These are phyloP conservation scores for Coniochaeta ligniaria DNA, from an alignment of 2,329 filamentous ascomycete species.

Conservation along the genomic window DNA sequence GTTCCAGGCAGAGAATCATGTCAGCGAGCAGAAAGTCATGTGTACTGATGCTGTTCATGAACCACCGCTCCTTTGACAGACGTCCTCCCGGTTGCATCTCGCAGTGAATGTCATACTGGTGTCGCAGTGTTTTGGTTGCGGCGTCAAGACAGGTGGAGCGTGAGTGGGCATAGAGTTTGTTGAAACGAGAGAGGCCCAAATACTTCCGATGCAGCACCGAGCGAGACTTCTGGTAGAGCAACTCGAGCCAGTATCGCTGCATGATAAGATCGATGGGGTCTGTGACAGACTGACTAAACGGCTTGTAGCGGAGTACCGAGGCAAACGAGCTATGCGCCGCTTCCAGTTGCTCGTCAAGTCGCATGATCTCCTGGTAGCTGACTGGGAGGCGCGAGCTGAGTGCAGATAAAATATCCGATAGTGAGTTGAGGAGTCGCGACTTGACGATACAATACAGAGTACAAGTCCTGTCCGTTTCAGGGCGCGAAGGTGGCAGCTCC, in stretches of 20 bases:
- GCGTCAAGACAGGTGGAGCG: slow-evolving; percentile 34
- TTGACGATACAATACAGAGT: slow-evolving; percentile 12
- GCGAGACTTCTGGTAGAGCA: slow-evolving; percentile 17
- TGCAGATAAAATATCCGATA: slow-evolving; percentile 10
- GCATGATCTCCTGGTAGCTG: slow-evolving; percentile 12
- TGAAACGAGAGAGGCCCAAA: slow-evolving; percentile 21
- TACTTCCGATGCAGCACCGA: slow-evolving; percentile 18
- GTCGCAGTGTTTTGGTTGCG: slow-evolving; percentile 31
- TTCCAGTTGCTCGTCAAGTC: slow-evolving; percentile 13
- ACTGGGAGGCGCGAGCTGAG: slow-evolving; percentile 6
- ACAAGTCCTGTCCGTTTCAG: slow-evolving; percentile 31
- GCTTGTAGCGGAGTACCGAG: slow-evolving; percentile 6
- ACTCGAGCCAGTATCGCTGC: slow-evolving; percentile 17
- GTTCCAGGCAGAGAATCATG: slow-evolving; percentile 36
- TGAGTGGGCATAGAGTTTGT: slow-evolving; percentile 29
- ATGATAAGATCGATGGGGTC: slow-evolving; percentile 16
- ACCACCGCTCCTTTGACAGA: slow-evolving; percentile 29
- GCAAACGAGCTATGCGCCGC: slow-evolving; percentile 10
- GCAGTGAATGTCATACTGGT: slow-evolving; percentile 32
- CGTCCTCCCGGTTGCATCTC: slow-evolving; percentile 30
- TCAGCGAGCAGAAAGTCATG: slow-evolving; percentile 40
- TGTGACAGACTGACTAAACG: slow-evolving; percentile 10
- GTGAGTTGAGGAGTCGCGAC: slow-evolving; percentile 8
- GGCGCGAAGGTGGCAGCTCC: slow-evolving; percentile 33
- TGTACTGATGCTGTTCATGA: slow-evolving; percentile 31